Base-by-base conservation (phyloP, 225 moss, liverwort and hornwort genomes). In the Marchantia polymorpha region DNA sequence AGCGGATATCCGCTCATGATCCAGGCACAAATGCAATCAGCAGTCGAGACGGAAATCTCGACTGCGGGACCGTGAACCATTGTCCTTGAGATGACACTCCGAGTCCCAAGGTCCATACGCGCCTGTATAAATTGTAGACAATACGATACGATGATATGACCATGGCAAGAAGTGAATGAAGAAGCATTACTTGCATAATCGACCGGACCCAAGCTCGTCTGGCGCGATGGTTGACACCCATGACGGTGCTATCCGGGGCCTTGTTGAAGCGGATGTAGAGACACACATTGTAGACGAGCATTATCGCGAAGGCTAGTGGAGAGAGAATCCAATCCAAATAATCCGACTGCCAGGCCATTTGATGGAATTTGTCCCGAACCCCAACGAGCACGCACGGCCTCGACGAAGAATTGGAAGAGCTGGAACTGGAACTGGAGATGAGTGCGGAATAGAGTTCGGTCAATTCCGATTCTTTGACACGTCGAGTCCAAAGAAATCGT, bases 141-240 rank as follows among this genome's bases (percentile, higher is more conserved):
- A 2, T 39, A 39, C 5, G 39, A 39, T 39, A 39, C 5, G 9
- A 15, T 12, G 13, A 12, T 11, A 31, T 27, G 0, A 65, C 25
- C 22, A 59, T 59, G 59, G 23, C 52, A 52, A 8, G 17, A 15
- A 12, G 68, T 29, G 26, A 26, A 64, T 46, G 10, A 53, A n/a
- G 48, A 19, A 56, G 61, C 59, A 50, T 14, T 88, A 94, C 96
- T 91, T 91, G 83, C 93, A 97, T 93, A 19, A 97, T 90, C 9
- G 87, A 82, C 72, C 87, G 86, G 52, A 97, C 94, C 96, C 96
- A 97, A 7, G 82, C 86, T 68, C 94, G 86, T 73, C 94, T 87
- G 0, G 82, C 96, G 48, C 84, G 83, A 67, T 92, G 87, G 53
- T 97, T 97, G 64, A 97, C 84, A 55, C 96, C 96, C 25, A 97